Evolutionary conservation across 2,329 filamentous ascomycete genomes (phyloP).

Genomic region (Cadophora luteo-olivacea): DNA sequence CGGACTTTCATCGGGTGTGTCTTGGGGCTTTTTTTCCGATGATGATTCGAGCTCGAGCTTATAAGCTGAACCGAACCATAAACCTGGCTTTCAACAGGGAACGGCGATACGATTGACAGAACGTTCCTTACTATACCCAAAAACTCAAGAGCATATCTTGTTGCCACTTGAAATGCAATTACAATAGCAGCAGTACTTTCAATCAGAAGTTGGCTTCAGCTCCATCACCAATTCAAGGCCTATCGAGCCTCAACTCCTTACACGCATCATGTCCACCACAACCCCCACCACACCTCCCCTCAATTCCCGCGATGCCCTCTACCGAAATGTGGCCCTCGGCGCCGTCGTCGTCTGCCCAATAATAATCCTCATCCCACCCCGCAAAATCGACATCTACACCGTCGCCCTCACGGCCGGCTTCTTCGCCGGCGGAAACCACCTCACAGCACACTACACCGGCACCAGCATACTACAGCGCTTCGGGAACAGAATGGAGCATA

Average conservation of each 20-base stretch:
- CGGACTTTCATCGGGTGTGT: not conserved
- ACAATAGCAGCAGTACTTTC: not conserved
- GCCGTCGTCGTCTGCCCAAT: slow-evolving; percentile 59
- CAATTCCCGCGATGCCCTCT: slow-evolving; percentile 22
- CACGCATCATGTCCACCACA: slow-evolving; percentile 26
- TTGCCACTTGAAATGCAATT: not conserved
- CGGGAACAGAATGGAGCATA: slow-evolving; percentile 21
- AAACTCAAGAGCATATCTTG: not conserved
- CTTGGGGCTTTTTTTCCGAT: not conserved
- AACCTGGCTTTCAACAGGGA: no score
- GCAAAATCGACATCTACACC: slow-evolving; percentile 67
- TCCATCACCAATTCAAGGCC: not conserved
- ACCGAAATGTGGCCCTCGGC: slow-evolving; percentile 48
- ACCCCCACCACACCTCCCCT: slow-evolving; percentile 17
- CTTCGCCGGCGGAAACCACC: slow-evolving; percentile 41
- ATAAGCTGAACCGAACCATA: no score
- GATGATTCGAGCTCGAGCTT: not conserved
- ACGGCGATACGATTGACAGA: no score
- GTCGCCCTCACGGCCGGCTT: slow-evolving; percentile 55
- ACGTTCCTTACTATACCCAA: no score
- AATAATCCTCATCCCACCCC: slow-evolving; percentile 62
- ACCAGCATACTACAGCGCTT: slow-evolving; percentile 36
- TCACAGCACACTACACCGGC: slow-evolving; percentile 42
- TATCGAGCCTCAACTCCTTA: not conserved
- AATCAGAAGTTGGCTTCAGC: not conserved